These are phyloP conservation scores for Naumovozyma castellii DNA, from an alignment of 805 yeast species.

Conservation along the genomic window DNA sequence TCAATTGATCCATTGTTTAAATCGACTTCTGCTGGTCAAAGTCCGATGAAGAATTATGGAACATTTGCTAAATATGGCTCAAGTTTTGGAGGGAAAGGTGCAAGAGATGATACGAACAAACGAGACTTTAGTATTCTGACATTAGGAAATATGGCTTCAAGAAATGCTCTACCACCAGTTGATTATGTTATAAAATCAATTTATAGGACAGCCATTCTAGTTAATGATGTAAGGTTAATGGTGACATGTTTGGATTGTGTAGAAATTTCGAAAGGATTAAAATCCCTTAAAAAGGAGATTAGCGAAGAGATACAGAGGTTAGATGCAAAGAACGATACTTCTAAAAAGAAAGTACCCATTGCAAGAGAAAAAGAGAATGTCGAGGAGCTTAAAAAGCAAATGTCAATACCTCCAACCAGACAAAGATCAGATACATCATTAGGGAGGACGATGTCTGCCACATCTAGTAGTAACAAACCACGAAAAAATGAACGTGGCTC, in stretches of 20 bases:
- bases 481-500: background rate
- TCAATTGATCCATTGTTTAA: conserved; percentile 26
- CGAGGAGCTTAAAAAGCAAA: background rate
- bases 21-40: conserved; percentile 3
- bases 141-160: conserved; percentile 47
- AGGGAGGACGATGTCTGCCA: background rate
- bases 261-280: conserved; percentile 22
- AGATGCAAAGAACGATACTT: background rate
- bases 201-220: conserved; percentile 51
- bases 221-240: conserved; percentile 57
- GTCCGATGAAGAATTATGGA: conserved; percentile 4
- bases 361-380: background rate
- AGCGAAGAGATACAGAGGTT: background rate
- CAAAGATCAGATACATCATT: background rate
- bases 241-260: conserved; percentile 27
- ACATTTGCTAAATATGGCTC: conserved; percentile 1
- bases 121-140: conserved; percentile 32
- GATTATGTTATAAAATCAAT: conserved; percentile 49
- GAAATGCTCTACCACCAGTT: conserved; percentile 47
- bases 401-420: background rate
- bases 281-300: background rate
- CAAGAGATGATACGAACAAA: conserved; percentile 6
- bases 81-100: conserved; percentile 1
- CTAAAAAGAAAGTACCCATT: background rate
- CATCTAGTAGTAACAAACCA: background rate